These are phyloP conservation scores for Aspergillus ruber DNA, from an alignment of 2,329 filamentous ascomycete species.

Conservation along the genomic window DNA sequence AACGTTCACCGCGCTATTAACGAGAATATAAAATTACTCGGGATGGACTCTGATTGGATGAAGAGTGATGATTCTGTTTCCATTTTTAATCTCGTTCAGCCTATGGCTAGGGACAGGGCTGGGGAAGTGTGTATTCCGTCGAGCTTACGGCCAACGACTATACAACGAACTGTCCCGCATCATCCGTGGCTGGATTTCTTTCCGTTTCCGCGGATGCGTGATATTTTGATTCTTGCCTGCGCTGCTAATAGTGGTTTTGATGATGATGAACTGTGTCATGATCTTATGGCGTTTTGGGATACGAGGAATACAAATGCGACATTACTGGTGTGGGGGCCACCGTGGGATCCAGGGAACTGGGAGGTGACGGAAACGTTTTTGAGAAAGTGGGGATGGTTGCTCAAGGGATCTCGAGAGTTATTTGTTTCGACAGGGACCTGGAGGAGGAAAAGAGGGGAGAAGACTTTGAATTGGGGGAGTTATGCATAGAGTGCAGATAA, in stretches of 20 bases:
- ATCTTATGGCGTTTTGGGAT: slow-evolving; percentile 24
- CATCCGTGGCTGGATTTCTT: slow-evolving; percentile 37
- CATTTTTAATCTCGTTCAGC: slow-evolving; percentile 10
- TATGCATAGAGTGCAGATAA: neutral
- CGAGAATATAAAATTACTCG: slow-evolving; percentile 17
- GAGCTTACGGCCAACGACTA: slow-evolving; percentile 28
- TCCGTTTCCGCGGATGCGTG: slow-evolving; percentile 36
- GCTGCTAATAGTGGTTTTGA: slow-evolving; percentile 21
- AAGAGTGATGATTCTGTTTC: slow-evolving; percentile 11
- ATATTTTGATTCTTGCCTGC: slow-evolving; percentile 26
- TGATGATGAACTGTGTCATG: slow-evolving; percentile 34
- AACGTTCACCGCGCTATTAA: slow-evolving; percentile 23
- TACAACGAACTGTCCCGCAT: slow-evolving; percentile 30
- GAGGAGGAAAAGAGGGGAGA: neutral
- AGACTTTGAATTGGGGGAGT: neutral
- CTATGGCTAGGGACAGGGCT: slow-evolving; percentile 2
- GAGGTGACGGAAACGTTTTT: slow-evolving; percentile 33
- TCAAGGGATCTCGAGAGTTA: slow-evolving; percentile 20
- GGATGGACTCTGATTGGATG: slow-evolving; percentile 13
- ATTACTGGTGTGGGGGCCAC: slow-evolving; percentile 34
- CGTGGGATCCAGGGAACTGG: slow-evolving; percentile 30
- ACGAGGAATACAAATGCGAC: slow-evolving; percentile 9
- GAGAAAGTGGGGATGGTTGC: slow-evolving; percentile 30
- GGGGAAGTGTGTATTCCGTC: slow-evolving; percentile 10
- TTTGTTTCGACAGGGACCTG: neutral